Percentiles rank a stretch among this genome's conserved stretches.
Evolutionary conservation across 1,284 basidiomycete species (phyloP).

Genomic region (Leucoagaricus sp.): DNA sequence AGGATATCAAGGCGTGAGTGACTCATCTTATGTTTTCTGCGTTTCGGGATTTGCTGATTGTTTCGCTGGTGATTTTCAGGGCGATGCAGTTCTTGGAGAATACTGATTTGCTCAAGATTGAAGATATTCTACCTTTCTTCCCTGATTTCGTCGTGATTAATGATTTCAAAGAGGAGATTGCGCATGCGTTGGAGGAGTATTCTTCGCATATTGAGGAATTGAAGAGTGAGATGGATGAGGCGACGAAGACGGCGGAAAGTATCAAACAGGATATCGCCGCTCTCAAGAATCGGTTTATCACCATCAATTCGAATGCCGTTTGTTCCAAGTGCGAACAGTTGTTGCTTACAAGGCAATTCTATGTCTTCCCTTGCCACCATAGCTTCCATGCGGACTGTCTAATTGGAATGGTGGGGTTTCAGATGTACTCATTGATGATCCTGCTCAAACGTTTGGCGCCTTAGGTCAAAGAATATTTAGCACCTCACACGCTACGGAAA

Average conservation of each 20-base stretch:
- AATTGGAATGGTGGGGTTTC: conserved; percentile 82
- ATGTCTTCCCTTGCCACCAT: conserved; percentile 98
- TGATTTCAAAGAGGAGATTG: conserved; percentile 99
- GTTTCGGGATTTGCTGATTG: neutral
- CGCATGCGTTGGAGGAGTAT: conserved; percentile 93
- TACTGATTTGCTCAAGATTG: conserved; percentile 94
- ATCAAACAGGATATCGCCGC: conserved; percentile 92
- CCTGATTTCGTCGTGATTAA: conserved; percentile 99
- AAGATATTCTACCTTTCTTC: conserved; percentile 99
- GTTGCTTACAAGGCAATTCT: conserved; percentile 89
- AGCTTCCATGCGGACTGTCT: conserved; percentile 95
- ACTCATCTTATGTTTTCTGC: conserved; percentile 7
- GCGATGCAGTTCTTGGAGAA: conserved; percentile 97
- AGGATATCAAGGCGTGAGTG: conserved; percentile 93
- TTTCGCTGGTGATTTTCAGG: conserved; percentile 42
- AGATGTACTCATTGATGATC: conserved; percentile 7
- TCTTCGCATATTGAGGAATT: conserved; percentile 89
- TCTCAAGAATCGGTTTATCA: conserved; percentile 90
- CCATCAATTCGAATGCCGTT: conserved; percentile 85
- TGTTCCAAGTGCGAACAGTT: conserved; percentile 82
- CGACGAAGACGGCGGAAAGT: conserved; percentile 87
- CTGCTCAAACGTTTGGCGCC: conserved; percentile 11
- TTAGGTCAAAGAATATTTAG: conserved; percentile 89
- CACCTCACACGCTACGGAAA: conserved; percentile 77
- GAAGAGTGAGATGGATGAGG: conserved; percentile 96